Evolutionary conservation across 805 yeast genomes (phyloP), one percentile per base, ranked within the genome.

Genomic region (Candida anglica): DNA sequence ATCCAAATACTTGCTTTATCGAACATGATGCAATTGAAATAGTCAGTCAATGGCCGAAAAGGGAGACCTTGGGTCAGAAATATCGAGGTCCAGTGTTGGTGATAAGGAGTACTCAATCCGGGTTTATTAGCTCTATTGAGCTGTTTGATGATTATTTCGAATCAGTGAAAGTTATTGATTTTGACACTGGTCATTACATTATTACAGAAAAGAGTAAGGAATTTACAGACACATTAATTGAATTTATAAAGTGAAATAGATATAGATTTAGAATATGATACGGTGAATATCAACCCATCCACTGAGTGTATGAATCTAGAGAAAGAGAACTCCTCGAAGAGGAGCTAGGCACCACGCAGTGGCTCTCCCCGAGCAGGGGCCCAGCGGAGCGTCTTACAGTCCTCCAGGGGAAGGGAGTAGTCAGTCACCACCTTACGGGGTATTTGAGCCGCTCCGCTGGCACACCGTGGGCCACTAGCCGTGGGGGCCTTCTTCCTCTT

Each of bases 141-240:
- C 34, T 29, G 5, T 32, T 32, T 15, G 18, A 18, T 16, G 6
- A 26, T 9, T 32, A 32, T 22, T 32, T 32, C 23, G 3, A 5
- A n/a, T 24, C 23, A 15, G 6, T 24, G 5, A 13, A 17, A 10
- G 16, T 32, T 13, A 15, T 32, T 4, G 34, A 32, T 13, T 14
- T 32, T 15, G 34, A 32, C 19, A 25, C 34, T n/a, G 25, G 34
- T 15, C 34, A 32, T 22, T 32, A 32, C 21, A 32, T 32, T 10
- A 24, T 32, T 19, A 32, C 34, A 3, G 34, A 32, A 15, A 32
- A 32, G 28, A 29, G 24, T 4, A 26, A 32, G 13, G 34, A 32
- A 18, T 32, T 32, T 16, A 8, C n/a, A 4, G 29, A 32, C 6
- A 6, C 5, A 16, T 11, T 32, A n/a, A 9, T 24, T 14, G 6